Conservation (phyloP, 805 yeast species). For the Kazachstania viticola region DNA sequence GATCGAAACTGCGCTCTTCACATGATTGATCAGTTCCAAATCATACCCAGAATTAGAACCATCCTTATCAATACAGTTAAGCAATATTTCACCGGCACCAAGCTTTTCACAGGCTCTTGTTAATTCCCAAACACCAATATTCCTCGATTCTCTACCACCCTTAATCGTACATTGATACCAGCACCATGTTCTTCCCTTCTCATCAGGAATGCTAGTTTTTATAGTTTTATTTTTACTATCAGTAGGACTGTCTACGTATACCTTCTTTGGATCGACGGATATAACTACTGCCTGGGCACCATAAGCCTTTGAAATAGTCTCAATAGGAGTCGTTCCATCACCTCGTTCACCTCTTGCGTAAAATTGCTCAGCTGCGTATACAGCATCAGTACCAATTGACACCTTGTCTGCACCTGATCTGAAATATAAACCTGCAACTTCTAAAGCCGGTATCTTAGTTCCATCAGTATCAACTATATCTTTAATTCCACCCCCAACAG, state of each 20-base stretch:
- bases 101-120: constrained; percentile 80
- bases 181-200: constrained; percentile 79
- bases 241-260: constrained; percentile 49
- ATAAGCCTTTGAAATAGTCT: constrained; percentile 80
- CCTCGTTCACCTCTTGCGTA: constrained; percentile 46
- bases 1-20: constrained; percentile 63
- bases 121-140: constrained; percentile 83
- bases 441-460: constrained; percentile 65
- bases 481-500: constrained; percentile 97
- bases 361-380: constrained; percentile 74
- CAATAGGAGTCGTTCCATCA: constrained; percentile 79
- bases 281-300: constrained; percentile 97
- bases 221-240: constrained; percentile 54
- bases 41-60: constrained; percentile 95
- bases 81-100: constrained; percentile 92
- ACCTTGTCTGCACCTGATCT: constrained; percentile 97
- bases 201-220: constrained; percentile 58
- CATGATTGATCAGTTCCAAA: constrained; percentile 68
- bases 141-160: constrained; percentile 90
- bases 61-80: constrained; percentile 94
- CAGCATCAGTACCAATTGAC: constrained; percentile 97
- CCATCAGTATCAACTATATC: constrained; percentile 85
- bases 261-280: constrained; percentile 94
- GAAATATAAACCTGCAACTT: constrained; percentile 86
- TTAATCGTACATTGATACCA: constrained; percentile 94